Base-by-base conservation (phyloP, 345 rosid species). In the Gossypium longicalyx region DNA sequence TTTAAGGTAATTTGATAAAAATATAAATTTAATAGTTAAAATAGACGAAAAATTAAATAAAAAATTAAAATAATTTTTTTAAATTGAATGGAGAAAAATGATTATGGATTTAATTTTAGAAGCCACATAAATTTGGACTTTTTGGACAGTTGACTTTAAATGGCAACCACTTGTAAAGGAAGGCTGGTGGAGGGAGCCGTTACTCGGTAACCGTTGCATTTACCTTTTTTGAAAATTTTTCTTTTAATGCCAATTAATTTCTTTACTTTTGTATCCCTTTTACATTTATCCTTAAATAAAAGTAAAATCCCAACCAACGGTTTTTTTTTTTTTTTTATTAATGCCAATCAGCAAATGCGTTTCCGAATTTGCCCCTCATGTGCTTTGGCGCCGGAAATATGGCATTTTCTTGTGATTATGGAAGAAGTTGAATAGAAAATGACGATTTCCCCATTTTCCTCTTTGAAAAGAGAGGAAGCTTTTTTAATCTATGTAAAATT, bases 391-490 rank as follows among this genome's bases (percentile, higher is more conserved):
- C 72, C 7, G 25, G 49, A 25, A 74, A 34, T 53, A 38, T 69
- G 81, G 71, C 74, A 45, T 64, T 61, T 58, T 7, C 13, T 70
- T 77, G 81, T 68, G 81, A 62, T 77, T 41, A 41, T 43, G 12
- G 22, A 66, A 60, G 77, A 51, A 29, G 53, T 2, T 60, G 10
- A 12, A 2, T 47, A 48, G 75, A 12, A 38, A 3, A 76, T 49
- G 62, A 51, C 29, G 78, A 64, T 60, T 64, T 73, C 54, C 59
- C 17, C 41, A 34, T 64, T 73, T 61, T 52, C 17, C 44, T 2
- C n/a, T 15, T 22, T 7, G 16, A 22, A 76, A 44, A 45, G 4
- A 29, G 38, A 4, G 1, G 38, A 29, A 29, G 38, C 38, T 29
- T 29, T 34, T 34, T 34, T 34, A 34, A 34, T 34, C 41, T 1